Evolutionary conservation across 2,329 filamentous ascomycete genomes (phyloP).

Genomic region (Cordyceps javanica): DNA sequence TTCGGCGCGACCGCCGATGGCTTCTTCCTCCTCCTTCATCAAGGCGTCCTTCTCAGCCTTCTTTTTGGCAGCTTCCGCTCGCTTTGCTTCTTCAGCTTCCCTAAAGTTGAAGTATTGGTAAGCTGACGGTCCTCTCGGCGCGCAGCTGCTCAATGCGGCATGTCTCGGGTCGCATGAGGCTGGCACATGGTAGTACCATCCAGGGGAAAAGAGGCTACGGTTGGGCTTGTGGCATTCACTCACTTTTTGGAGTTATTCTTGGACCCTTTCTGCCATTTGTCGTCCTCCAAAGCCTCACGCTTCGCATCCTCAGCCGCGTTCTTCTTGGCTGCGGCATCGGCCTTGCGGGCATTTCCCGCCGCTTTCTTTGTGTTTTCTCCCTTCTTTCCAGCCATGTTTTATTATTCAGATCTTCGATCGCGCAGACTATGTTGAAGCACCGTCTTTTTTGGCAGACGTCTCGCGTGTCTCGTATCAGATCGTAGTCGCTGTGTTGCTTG

Average conservation of each 20-base stretch:
- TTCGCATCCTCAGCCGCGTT: constrained; percentile 63
- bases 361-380: constrained; percentile 84
- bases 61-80: constrained; percentile 74
- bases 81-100: constrained; percentile 57
- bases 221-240: constrained; percentile 23
- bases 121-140: not conserved
- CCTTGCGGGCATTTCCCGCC: constrained; percentile 85
- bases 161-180: not conserved
- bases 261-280: constrained; percentile 77
- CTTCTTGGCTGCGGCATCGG: constrained; percentile 78
- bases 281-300: constrained; percentile 60
- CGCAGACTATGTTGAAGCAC: not conserved
- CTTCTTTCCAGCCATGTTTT: constrained; percentile 65
- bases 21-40: constrained; percentile 74
- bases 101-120: constrained; percentile 17
- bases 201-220: no score
- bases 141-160: not conserved
- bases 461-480: not conserved
- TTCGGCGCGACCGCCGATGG: constrained; percentile 47
- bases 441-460: not conserved
- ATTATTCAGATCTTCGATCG: not conserved
- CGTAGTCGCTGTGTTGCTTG: not conserved
- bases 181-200: not conserved
- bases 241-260: constrained; percentile 88
- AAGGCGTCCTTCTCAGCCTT: constrained; percentile 88